These are phyloP conservation scores for Globisporangium canariense DNA, from an alignment of 352 stramenopile species.

Conservation along the genomic window DNA sequence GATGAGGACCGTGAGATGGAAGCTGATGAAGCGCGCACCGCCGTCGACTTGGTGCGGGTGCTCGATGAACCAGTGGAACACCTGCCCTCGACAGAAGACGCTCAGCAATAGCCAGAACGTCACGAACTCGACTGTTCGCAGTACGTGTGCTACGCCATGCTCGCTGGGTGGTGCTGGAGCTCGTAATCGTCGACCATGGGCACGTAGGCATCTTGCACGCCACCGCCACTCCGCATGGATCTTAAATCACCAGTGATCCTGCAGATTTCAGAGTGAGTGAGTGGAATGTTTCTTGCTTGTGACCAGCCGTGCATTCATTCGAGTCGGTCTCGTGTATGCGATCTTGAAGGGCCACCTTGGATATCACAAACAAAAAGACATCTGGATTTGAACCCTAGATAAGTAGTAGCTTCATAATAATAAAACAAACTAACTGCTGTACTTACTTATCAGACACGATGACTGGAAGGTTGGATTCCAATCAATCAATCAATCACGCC, in stretches of 20 bases:
- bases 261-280: no score
- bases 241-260: background rate
- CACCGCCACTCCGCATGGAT: background rate
- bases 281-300: no score
- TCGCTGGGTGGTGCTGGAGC: background rate
- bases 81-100: constrained; percentile 20
- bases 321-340: no score
- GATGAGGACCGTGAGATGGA: no score
- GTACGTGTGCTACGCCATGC: background rate
- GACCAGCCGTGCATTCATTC: no score
- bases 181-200: background rate
- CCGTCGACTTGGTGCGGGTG: no score
- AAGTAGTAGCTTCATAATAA: background rate
- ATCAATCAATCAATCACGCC: background rate
- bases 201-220: background rate
- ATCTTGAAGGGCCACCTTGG: background rate
- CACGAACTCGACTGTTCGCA: constrained; percentile 17
- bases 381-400: background rate
- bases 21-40: no score
- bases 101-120: constrained; percentile 28
- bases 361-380: background rate
- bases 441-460: background rate
- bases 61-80: constrained; percentile 34
- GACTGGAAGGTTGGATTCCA: background rate
- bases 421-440: background rate